Percentiles rank a stretch among this genome's conserved stretches.
These are phyloP conservation scores for Escallonia rubra DNA, from an alignment of 129 eudicot genomes.

Conservation along the genomic window DNA sequence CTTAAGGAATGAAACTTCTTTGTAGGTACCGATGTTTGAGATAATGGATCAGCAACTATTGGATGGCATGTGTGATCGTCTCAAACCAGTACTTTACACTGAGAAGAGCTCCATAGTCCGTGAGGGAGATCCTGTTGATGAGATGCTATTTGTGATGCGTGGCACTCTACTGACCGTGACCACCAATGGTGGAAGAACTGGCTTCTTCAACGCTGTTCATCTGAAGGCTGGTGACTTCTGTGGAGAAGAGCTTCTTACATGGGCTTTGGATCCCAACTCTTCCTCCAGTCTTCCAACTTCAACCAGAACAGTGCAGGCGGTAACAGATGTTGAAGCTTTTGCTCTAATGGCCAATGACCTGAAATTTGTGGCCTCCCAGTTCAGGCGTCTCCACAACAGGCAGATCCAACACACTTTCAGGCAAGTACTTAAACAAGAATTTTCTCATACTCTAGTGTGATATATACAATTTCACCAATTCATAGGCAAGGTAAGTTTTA, in stretches of 20 bases:
- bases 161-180: slow-evolving; percentile 57
- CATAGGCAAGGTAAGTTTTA: too few species aligned
- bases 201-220: slow-evolving; percentile 62
- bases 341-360: slow-evolving; percentile 64
- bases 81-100: slow-evolving; percentile 72
- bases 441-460: too few species aligned
- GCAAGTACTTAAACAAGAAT: slow-evolving; percentile 19
- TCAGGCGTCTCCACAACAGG: slow-evolving; percentile 75
- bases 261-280: slow-evolving; percentile 85
- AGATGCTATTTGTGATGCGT: slow-evolving; percentile 81
- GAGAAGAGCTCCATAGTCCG: slow-evolving; percentile 55
- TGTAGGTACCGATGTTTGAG: slow-evolving; percentile 79
- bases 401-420: slow-evolving; percentile 71
- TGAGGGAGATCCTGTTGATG: slow-evolving; percentile 90
- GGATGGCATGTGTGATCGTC: slow-evolving; percentile 77
- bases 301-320: slow-evolving; percentile 57
- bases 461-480: too few species aligned
- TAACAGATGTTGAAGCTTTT: slow-evolving; percentile 84
- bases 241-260: slow-evolving; percentile 89
- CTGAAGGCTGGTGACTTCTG: slow-evolving; percentile 73
- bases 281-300: slow-evolving; percentile 69
- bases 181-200: slow-evolving; percentile 72
- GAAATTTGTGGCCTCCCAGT: slow-evolving; percentile 73
- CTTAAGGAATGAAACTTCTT: background rate
- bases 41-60: slow-evolving; percentile 65